Percentiles rank a stretch among this genome's conserved stretches.
Evolutionary conservation across 441 rosid genomes (phyloP).

Genomic region (Monsonia emarginata): DNA sequence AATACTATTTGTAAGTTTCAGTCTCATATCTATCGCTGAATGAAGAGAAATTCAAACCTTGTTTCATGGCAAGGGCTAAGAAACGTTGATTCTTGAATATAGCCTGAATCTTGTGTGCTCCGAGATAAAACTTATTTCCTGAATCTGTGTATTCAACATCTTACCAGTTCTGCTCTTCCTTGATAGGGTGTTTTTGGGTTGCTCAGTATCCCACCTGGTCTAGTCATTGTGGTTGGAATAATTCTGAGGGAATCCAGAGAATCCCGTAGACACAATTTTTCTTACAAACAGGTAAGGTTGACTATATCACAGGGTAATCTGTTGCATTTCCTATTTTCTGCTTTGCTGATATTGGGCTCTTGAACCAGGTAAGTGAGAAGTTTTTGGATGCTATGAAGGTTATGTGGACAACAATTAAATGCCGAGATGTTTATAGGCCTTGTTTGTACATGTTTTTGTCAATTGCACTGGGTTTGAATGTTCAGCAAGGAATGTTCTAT

Average conservation of each 20-base stretch:
- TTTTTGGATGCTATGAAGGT: conserved; percentile 64
- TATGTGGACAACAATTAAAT: conserved; percentile 75
- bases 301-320: neutral
- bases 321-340: conserved; percentile 12
- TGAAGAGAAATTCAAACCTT: no score
- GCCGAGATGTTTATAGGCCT: conserved; percentile 79
- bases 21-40: no score
- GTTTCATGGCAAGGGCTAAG: neutral
- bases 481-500: conserved; percentile 80
- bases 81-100: no score
- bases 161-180: conserved; percentile 10
- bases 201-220: conserved; percentile 59
- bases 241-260: conserved; percentile 40
- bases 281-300: conserved; percentile 51
- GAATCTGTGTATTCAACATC: neutral
- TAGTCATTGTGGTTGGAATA: conserved; percentile 54
- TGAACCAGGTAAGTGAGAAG: conserved; percentile 52
- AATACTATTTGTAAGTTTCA: conserved; percentile 3
- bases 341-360: conserved; percentile 9
- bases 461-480: conserved; percentile 57
- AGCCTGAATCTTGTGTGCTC: no score
- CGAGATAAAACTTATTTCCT: neutral
- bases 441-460: conserved; percentile 83
- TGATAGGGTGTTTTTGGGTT: conserved; percentile 79
- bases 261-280: conserved; percentile 38